These are phyloP conservation scores for Canna indica DNA, from an alignment of 176 grass and related monocot genomes.

Conservation along the genomic window DNA sequence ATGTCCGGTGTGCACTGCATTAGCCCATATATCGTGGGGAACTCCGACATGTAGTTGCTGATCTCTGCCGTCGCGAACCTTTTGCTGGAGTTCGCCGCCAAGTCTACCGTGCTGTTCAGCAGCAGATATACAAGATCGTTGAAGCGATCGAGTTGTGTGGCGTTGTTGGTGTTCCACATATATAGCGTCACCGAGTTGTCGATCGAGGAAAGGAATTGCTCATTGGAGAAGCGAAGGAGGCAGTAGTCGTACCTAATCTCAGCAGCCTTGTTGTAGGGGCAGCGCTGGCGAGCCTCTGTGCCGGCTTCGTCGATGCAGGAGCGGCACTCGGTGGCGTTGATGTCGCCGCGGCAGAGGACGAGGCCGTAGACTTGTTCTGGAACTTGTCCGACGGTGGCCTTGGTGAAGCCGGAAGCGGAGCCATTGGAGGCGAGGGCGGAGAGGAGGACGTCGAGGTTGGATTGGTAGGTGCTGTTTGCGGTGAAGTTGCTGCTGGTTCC, in stretches of 20 bases:
- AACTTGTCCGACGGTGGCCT: background rate
- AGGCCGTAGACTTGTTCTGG: conserved; percentile 21
- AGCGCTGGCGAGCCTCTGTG: background rate
- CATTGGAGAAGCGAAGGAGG: conserved; percentile 21
- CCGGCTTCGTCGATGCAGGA: conserved; percentile 6
- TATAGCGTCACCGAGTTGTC: background rate
- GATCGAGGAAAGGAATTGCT: conserved; percentile 3
- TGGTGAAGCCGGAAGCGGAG: conserved; percentile 8
- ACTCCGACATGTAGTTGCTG: background rate
- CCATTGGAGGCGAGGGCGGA: conserved; percentile 15
- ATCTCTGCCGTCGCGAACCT: conserved; percentile 24
- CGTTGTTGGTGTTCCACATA: background rate
- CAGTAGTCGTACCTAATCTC: conserved; percentile 29
- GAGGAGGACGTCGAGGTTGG: conserved; percentile 29
- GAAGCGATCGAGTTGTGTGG: background rate
- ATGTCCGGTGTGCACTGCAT: conserved; percentile 30
- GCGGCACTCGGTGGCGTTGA: conserved; percentile 21
- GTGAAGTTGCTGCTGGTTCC: conserved; percentile 11
- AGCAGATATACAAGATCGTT: background rate
- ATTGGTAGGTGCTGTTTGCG: conserved; percentile 27
- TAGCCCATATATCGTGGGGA: conserved; percentile 11
- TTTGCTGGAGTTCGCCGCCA: conserved; percentile 23
- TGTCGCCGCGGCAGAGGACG: conserved; percentile 35
- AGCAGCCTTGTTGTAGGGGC: conserved; percentile 1
- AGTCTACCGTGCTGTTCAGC: background rate